Evolutionary conservation across 2,329 filamentous ascomycete species (phyloP).

Genomic region (Leptographium galeiforme): DNA sequence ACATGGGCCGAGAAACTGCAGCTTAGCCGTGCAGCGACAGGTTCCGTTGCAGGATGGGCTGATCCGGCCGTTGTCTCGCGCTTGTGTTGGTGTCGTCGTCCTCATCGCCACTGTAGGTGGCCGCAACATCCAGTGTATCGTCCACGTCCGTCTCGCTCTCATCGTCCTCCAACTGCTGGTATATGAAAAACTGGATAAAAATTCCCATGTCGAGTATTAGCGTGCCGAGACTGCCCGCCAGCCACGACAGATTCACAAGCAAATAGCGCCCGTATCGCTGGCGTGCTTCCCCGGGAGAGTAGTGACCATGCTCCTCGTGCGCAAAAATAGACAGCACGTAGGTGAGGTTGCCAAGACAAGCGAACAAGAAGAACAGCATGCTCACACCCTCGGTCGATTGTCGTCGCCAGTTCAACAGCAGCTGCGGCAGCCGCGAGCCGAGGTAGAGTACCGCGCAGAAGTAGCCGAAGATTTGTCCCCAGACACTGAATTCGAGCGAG

Average conservation of each 20-base stretch:
- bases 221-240: constrained; percentile 80
- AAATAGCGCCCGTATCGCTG: constrained; percentile 68
- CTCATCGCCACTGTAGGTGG: neutral
- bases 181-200: constrained; percentile 86
- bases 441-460: constrained; percentile 83
- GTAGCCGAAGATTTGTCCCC: constrained; percentile 88
- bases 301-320: constrained; percentile 56
- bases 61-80: constrained; percentile 18
- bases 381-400: constrained; percentile 90
- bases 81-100: neutral
- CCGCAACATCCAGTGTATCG: constrained; percentile 14
- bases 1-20: no score
- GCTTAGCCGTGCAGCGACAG: constrained; percentile 8
- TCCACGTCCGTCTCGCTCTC: constrained; percentile 15
- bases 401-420: constrained; percentile 81
- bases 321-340: constrained; percentile 88
- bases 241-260: constrained; percentile 80
- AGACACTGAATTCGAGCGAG: constrained; percentile 52
- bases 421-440: constrained; percentile 75
- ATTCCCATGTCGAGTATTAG: constrained; percentile 73
- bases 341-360: constrained; percentile 86
- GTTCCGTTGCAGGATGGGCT: constrained; percentile 23
- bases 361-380: constrained; percentile 91
- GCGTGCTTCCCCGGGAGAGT: constrained; percentile 43
- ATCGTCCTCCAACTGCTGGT: constrained; percentile 25